phyloP scores from a whole-genome alignment of 495 filamentous ascomycete genomes.

The Trichoderma reesei region DNA sequence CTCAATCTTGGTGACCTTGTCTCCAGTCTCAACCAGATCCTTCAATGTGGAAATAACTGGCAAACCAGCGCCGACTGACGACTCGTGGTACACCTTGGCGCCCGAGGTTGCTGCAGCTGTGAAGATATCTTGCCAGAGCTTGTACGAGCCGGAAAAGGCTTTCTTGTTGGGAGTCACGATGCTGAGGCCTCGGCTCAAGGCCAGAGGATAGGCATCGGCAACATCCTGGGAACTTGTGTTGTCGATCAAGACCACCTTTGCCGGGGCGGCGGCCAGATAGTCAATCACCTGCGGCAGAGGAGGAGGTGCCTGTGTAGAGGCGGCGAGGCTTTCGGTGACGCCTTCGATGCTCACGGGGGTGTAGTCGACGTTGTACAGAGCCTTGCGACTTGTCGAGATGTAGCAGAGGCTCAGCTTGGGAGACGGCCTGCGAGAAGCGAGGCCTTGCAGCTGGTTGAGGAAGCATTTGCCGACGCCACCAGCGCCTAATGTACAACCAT shows the following conservation, averaged over 20 bases:
- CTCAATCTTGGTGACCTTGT: constrained; percentile 79
- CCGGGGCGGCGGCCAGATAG: constrained; percentile 61
- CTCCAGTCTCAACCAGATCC: constrained; percentile 82
- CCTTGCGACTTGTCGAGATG: constrained; percentile 71
- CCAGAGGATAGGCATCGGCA: constrained; percentile 66
- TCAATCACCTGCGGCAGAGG: constrained; percentile 56
- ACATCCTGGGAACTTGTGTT: constrained; percentile 83
- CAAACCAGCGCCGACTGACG: constrained; percentile 82
- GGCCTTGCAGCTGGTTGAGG: constrained; percentile 61
- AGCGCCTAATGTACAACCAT: constrained; percentile 47
- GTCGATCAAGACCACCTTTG: constrained; percentile 72
- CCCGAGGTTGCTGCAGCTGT: constrained; percentile 47
- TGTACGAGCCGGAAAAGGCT: constrained; percentile 68
- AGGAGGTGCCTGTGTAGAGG: constrained; percentile 48
- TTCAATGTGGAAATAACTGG: constrained; percentile 85
- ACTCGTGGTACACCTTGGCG: constrained; percentile 85
- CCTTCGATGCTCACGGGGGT: constrained; percentile 44
- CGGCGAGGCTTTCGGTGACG: constrained; percentile 44
- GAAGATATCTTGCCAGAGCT: constrained; percentile 78
- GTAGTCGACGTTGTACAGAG: constrained; percentile 55
- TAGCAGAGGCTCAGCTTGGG: constrained; percentile 62
- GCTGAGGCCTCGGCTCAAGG: constrained; percentile 69
- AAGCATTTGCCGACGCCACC: constrained; percentile 91
- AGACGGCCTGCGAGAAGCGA: constrained; percentile 44
- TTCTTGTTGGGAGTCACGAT: constrained; percentile 98